These are phyloP conservation scores for Rhododendron ovatum DNA, from an alignment of 148 eudicot genomes.

Conservation along the genomic window DNA sequence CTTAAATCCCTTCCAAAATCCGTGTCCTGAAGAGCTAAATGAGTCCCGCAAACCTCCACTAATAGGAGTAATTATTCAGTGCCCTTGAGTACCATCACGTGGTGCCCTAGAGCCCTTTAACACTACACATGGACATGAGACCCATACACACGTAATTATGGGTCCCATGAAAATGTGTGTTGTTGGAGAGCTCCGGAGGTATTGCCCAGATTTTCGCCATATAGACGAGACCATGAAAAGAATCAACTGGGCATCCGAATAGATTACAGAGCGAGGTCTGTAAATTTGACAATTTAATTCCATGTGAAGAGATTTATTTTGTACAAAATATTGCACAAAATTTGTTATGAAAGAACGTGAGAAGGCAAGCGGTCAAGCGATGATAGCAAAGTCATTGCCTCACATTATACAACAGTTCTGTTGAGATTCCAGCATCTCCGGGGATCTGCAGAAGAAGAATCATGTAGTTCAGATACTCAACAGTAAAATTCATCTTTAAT, in stretches of 20 bases:
- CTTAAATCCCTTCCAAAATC: background rate
- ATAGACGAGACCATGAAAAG: background rate
- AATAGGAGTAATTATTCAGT: no score
- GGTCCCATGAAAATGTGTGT: background rate
- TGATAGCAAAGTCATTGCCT: constrained; percentile 4
- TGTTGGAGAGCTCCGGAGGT: background rate
- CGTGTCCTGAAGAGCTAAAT: background rate
- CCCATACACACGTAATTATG: background rate
- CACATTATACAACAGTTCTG: constrained; percentile 79
- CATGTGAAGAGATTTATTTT: background rate
- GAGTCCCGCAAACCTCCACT: background rate
- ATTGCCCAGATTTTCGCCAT: background rate
- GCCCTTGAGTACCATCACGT: background rate
- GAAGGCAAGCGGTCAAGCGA: background rate
- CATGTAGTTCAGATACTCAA: constrained; percentile 50
- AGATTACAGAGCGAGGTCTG: background rate
- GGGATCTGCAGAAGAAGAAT: constrained; percentile 65
- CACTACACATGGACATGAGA: background rate
- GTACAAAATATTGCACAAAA: background rate
- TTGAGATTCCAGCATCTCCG: constrained; percentile 77
- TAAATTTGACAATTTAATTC: background rate
- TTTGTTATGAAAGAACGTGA: background rate
- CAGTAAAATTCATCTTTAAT: background rate
- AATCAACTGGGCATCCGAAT: background rate
- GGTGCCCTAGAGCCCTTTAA: background rate